Percentiles rank a stretch among this genome's conserved stretches.
Conservation (phyloP, 345 rosid genomes). For the Eutrema yunnanense region DNA sequence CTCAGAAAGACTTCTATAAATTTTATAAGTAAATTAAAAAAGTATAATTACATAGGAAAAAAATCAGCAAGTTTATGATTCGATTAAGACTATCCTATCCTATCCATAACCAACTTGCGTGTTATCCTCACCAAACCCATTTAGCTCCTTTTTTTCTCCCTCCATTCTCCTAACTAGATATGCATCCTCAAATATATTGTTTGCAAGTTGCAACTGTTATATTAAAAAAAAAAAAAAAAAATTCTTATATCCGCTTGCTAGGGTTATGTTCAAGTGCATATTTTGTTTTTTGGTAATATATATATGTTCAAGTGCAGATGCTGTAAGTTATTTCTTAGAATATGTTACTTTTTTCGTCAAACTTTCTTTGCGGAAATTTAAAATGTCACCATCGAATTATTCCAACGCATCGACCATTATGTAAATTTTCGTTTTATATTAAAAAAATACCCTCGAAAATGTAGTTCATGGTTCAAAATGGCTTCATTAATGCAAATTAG, state of each 20-base stretch:
- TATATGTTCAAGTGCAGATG: background rate
- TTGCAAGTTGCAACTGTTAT: too few relatives aligned
- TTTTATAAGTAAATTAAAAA: background rate
- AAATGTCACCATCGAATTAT: background rate
- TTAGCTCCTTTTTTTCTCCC: background rate
- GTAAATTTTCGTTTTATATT: background rate
- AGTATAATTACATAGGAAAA: background rate
- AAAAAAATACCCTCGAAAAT: background rate
- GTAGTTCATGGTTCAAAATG: background rate
- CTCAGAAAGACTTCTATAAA: background rate
- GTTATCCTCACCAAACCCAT: slow-evolving; percentile 27
- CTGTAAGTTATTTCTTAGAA: background rate
- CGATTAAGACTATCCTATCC: slow-evolving; percentile 17
- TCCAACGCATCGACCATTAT: background rate
- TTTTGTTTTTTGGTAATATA: too few relatives aligned
- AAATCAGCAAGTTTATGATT: slow-evolving; percentile 27
- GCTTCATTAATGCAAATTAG: background rate
- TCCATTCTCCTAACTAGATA: background rate
- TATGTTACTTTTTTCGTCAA: background rate
- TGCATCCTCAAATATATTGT: background rate
- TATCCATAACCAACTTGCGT: slow-evolving; percentile 7
- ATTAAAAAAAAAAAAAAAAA: too few relatives aligned
- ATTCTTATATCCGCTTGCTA: background rate
- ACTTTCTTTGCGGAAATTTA: background rate
- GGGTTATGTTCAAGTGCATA: background rate